phyloP scores from a whole-genome alignment of 805 yeast genomes.

The Metschnikowia gruessii region DNA sequence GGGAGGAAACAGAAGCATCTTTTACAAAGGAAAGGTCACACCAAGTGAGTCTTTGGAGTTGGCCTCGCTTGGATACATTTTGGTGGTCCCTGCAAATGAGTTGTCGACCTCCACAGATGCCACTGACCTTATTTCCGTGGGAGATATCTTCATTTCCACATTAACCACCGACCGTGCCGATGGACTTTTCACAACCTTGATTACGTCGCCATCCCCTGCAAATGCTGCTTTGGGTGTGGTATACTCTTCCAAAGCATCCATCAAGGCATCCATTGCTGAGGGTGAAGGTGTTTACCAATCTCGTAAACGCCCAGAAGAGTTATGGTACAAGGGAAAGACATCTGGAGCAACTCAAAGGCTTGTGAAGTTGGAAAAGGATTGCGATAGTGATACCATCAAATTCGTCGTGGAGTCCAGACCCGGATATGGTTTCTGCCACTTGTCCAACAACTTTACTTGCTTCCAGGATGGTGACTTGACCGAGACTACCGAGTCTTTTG shows the following conservation, averaged over 20 bases:
- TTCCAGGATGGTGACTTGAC: slow-evolving; percentile 49
- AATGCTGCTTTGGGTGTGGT: slow-evolving; percentile 71
- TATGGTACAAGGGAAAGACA: slow-evolving; percentile 95
- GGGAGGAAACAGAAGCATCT: slow-evolving; percentile 33
- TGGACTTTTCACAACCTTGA: slow-evolving; percentile 81
- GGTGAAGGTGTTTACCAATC: slow-evolving; percentile 92
- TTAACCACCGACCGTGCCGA: slow-evolving; percentile 82
- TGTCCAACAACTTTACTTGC: slow-evolving; percentile 69
- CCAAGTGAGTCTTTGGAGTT: slow-evolving; percentile 28
- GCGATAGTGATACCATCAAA: slow-evolving; percentile 89
- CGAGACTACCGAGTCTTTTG: slow-evolving; percentile 42
- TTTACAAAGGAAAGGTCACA: slow-evolving; percentile 17
- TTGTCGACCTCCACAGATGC: slow-evolving; percentile 30
- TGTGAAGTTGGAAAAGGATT: slow-evolving; percentile 66
- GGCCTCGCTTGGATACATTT: slow-evolving; percentile 33
- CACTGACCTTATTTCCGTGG: slow-evolving; percentile 33
- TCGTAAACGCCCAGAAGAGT: slow-evolving; percentile 69
- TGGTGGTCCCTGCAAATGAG: slow-evolving; percentile 27
- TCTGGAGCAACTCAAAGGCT: slow-evolving; percentile 93
- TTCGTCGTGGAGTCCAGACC: slow-evolving; percentile 75
- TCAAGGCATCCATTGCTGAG: slow-evolving; percentile 75
- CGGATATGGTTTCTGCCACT: slow-evolving; percentile 92
- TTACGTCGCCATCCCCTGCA: slow-evolving; percentile 62
- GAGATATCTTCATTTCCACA: slow-evolving; percentile 47
- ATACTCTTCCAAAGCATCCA: slow-evolving; percentile 81